A percentile compares a stretch with the other conserved stretches of the same genome.
Evolutionary conservation across 352 stramenopile species (phyloP).

Genomic region (Vaucheria bursata): DNA sequence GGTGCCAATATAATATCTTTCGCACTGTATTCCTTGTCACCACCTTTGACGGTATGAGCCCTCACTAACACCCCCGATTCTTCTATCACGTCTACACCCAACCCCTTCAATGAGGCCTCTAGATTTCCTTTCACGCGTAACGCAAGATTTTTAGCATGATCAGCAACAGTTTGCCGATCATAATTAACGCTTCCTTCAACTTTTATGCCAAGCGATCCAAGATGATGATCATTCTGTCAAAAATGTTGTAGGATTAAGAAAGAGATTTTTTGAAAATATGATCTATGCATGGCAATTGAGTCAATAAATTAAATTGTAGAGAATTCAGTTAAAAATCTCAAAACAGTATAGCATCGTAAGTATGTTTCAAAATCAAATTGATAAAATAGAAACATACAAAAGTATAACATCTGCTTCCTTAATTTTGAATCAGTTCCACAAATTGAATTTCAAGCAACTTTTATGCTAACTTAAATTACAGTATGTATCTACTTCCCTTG

Average conservation of each 20-base stretch:
- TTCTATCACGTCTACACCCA: conserved; percentile 65
- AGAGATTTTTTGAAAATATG: not conserved
- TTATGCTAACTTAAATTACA: no score
- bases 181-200: conserved; percentile 53
- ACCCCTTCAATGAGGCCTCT: conserved; percentile 55
- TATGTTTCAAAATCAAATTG: no score
- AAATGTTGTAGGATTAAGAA: not conserved
- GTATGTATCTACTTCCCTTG: no score
- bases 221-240: conserved; percentile 55
- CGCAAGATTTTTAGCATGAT: conserved; percentile 66
- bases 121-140: conserved; percentile 64
- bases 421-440: no score
- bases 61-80: conserved; percentile 57
- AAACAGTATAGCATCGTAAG: no score
- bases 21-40: conserved; percentile 57
- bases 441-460: no score
- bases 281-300: not conserved
- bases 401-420: no score
- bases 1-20: conserved; percentile 74
- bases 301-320: not conserved
- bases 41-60: conserved; percentile 58
- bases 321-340: no score
- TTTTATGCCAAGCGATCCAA: conserved; percentile 66
- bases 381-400: no score
- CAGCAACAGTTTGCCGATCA: conserved; percentile 61